Base-by-base conservation (phyloP, 2,329 filamentous ascomycete genomes). In the Colletotrichum tabaci region DNA sequence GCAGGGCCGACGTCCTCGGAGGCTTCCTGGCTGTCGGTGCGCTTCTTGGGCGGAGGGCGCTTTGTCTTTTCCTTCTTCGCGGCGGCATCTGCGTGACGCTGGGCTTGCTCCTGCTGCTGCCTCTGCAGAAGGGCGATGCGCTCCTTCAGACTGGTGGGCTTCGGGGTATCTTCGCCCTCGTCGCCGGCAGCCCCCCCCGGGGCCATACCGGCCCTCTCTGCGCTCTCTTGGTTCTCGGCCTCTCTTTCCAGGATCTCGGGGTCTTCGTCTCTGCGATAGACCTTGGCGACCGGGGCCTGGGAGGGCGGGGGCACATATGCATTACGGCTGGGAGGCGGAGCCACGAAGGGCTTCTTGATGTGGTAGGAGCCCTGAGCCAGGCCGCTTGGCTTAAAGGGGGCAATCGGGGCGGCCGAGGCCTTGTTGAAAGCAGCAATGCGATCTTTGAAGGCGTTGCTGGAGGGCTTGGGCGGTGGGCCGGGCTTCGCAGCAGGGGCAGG, bases 371-470 rank as follows among this genome's bases (percentile, higher is more conserved):
- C 85, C 70, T 87, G 87, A 40, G 87, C 84, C 35, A 92, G 83
- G 2, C 90, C 90, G 71, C 88, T 87, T 23, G 95, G 94, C 80
- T 97, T 97, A 84, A 97, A 96, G 1, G 96, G 96, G n/a, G 94
- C 90, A 72, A 96, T 86, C 10, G 96, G 96, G 3, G 95, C 91
- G 7, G 95, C 94, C 47, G 93, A 90, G 55, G 94, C 87, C 80
- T 96, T 96, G 83, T 99, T 99, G 85, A 99, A 99, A 55, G 96
- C 96, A 44, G 96, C 96, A 79, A 99, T 98, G 74, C 96, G 93
- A 83, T 98, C 96, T 79, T 90, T 95, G 85, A 99, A 98, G 2
- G 96, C 94, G 78, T 89, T 93, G 56, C 85, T 87, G 13, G 82
- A 80, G 38, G 95, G 94, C 81, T 97, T 98, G 15, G 94, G 92